These are phyloP conservation scores for Apiotrichum brassicae DNA, from an alignment of 1,284 basidiomycete genomes.

Conservation along the genomic window DNA sequence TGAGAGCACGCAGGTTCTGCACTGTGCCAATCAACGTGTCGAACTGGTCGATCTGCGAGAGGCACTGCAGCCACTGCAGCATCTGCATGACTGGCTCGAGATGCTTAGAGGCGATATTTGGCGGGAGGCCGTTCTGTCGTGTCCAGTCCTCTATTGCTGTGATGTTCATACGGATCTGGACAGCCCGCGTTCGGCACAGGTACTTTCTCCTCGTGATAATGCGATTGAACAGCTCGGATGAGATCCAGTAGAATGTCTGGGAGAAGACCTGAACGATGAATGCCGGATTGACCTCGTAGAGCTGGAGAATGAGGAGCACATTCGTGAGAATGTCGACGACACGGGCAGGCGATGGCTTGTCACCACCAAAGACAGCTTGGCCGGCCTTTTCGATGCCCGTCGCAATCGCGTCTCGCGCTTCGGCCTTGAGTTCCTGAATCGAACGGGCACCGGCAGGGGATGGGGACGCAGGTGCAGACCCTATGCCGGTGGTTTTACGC, in stretches of 20 bases:
- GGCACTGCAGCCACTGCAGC: slow-evolving; percentile 59
- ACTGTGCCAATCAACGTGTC: slow-evolving; percentile 81
- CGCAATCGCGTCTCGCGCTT: slow-evolving; percentile 16
- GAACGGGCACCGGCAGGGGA: slow-evolving; percentile 8
- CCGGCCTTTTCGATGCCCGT: slow-evolving; percentile 13
- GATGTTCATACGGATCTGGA: slow-evolving; percentile 86
- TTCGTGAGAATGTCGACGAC: slow-evolving; percentile 78
- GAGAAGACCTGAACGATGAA: slow-evolving; percentile 88
- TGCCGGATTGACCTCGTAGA: slow-evolving; percentile 87
- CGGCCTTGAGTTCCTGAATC: slow-evolving; percentile 29
- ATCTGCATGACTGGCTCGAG: slow-evolving; percentile 80
- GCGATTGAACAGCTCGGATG: slow-evolving; percentile 87
- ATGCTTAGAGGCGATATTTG: slow-evolving; percentile 65
- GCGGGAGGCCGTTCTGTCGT: slow-evolving; percentile 61
- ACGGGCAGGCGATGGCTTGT: slow-evolving; percentile 52
- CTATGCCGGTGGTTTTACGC: neutral
- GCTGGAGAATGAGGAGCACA: slow-evolving; percentile 74
- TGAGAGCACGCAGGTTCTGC: slow-evolving; percentile 75
- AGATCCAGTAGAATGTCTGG: slow-evolving; percentile 58
- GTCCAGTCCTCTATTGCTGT: slow-evolving; percentile 88
- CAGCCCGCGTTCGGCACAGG: slow-evolving; percentile 80
- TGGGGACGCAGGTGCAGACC: neutral
- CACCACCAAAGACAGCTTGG: slow-evolving; percentile 14
- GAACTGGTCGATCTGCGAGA: slow-evolving; percentile 76
- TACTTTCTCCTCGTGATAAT: slow-evolving; percentile 86